Evolutionary conservation across 495 filamentous ascomycete genomes (phyloP).

Genomic region (Rhypophila decipiens): DNA sequence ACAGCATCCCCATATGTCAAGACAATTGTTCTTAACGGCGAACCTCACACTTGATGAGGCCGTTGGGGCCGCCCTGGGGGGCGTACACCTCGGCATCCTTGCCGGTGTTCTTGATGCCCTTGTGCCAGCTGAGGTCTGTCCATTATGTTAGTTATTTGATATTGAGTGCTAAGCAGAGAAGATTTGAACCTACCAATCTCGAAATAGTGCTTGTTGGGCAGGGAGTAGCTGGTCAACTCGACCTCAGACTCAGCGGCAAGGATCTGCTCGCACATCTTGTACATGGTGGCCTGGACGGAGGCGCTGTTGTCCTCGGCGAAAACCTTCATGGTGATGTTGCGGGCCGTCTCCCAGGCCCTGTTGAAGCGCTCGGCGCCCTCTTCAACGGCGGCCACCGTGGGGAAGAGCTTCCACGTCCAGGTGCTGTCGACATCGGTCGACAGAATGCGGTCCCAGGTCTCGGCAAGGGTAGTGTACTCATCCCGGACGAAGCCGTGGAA

Average conservation of each 20-base stretch:
- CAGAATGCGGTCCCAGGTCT: constrained; percentile 91
- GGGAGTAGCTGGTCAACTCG: constrained; percentile 67
- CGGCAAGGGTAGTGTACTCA: constrained; percentile 82
- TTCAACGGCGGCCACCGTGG: constrained; percentile 60
- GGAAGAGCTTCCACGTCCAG: constrained; percentile 78
- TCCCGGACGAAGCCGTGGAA: constrained; percentile 93
- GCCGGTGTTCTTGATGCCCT: constrained; percentile 93
- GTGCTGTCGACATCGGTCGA: constrained; percentile 82
- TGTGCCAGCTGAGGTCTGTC: constrained; percentile 91
- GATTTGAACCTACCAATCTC: constrained; percentile 76
- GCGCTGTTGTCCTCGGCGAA: constrained; percentile 91
- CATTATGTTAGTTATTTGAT: background rate
- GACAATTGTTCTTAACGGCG: too few species aligned
- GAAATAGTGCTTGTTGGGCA: constrained; percentile 99
- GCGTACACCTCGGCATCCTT: constrained; percentile 94
- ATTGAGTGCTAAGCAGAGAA: background rate
- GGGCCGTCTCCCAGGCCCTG: constrained; percentile 64
- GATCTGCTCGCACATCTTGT: constrained; percentile 92
- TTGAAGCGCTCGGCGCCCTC: constrained; percentile 63
- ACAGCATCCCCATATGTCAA: too few species aligned
- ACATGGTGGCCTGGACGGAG: constrained; percentile 96
- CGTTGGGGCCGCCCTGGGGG: constrained; percentile 88
- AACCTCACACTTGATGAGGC: constrained; percentile 93
- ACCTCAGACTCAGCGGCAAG: constrained; percentile 66
- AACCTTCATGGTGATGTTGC: constrained; percentile 77